Evolutionary conservation across 805 yeast genomes (phyloP), one percentile per base, ranked within the genome.

Genomic region (Candida piceae): DNA sequence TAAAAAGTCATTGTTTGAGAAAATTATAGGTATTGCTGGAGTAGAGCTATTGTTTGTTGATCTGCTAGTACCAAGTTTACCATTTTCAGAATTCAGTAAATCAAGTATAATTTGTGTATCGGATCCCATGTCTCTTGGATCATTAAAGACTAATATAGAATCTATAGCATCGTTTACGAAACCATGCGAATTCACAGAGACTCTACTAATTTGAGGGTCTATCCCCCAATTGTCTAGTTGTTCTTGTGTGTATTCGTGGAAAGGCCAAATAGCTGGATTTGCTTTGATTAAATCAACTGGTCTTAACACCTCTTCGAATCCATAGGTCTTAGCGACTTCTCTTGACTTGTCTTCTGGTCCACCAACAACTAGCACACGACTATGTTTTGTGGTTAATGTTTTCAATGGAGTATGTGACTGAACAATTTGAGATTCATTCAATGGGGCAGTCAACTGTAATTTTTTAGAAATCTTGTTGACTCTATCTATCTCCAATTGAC

Each of bases 321-420:
- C 97, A 58, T 89, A 87, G 7, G 60, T 64, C 35, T 66, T 55
- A 0, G 96, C 96, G 18, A 84, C 94, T 16, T 68, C 62, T 29
- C 94, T 69, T n/a, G 85, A 78, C 44, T 78, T 80, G 49, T 80
- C 85, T 4, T 70, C 73, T 9, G 74, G 78, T 4, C 94, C 94
- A n/a, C 97, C 97, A 15, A 88, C 81, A 3, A 84, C 86, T 40
- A 89, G 62, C 6, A 89, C 88, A 12, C 86, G 65, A 32, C 73
- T 61, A 44, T 69, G 78, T 32, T 69, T 64, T 8, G 66, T 61
- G 4, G 71, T 74, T 35, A 84, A 62, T 0, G 79, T 70, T 45
- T 72, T 74, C 70, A 81, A 78, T 1, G 96, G 96, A 0, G 97
- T 87, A 56, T 89, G 97, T 27, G 90, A 78, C 58, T 84, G 94